These are phyloP conservation scores for Ophiostoma triangulosporum DNA, from an alignment of 2,329 filamentous ascomycete species.

Conservation along the genomic window DNA sequence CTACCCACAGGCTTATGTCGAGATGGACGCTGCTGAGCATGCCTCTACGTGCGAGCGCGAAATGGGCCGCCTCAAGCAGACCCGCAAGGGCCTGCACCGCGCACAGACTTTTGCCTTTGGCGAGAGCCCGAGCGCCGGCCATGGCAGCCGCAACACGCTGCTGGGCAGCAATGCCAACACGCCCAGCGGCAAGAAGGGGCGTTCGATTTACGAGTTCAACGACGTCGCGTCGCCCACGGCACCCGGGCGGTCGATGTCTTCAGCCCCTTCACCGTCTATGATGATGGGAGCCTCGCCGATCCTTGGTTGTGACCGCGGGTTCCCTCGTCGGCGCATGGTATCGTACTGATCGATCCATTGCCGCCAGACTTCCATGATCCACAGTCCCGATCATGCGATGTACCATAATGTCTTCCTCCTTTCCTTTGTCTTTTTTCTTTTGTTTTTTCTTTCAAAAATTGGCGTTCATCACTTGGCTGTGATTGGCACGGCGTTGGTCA, in stretches of 20 bases:
- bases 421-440: not conserved
- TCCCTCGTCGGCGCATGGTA: slow-evolving; percentile 43
- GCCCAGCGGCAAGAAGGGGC: not conserved
- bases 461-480: not conserved
- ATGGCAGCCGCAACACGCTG: not conserved
- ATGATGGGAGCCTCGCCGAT: slow-evolving; percentile 28
- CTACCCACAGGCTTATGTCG: slow-evolving; percentile 89
- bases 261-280: slow-evolving; percentile 28
- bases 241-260: slow-evolving; percentile 24
- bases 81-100: slow-evolving; percentile 66
- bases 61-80: slow-evolving; percentile 81
- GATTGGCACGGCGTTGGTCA: not conserved
- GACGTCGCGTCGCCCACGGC: slow-evolving; percentile 42
- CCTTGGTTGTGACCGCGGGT: slow-evolving; percentile 36
- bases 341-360: slow-evolving; percentile 38
- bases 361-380: not conserved
- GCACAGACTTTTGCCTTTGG: slow-evolving; percentile 95
- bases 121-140: slow-evolving; percentile 7
- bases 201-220: slow-evolving; percentile 22
- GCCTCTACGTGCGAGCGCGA: slow-evolving; percentile 87
- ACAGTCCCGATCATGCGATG: not conserved
- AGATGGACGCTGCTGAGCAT: slow-evolving; percentile 89
- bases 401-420: slow-evolving; percentile 1
- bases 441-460: not conserved
- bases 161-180: no score